Base-by-base conservation (phyloP, 129 eudicot species). In the Pseudognaphalium luteoalbum region DNA sequence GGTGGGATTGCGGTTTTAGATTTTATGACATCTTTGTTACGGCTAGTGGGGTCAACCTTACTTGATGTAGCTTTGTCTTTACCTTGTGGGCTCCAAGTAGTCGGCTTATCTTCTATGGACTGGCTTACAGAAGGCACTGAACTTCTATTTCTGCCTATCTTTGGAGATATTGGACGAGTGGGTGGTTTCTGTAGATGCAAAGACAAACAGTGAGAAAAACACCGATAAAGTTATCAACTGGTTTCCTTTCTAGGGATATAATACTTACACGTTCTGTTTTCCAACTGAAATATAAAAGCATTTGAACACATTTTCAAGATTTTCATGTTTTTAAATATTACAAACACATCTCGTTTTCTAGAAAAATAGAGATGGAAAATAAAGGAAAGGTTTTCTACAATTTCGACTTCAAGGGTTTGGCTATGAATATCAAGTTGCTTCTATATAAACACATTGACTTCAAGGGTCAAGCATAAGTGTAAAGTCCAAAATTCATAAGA, bases 111-210 rank as follows among this genome's bases (percentile, higher is more conserved):
- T 66, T 71, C 82, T 14, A 34, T 6, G 20, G 82, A 44, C 42
- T 65, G 56, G 82, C 50, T 67, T 66, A 68, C 70, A 5, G 78
- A 66, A 64, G 70, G 81, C 56, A 52, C 74, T 37, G 78, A 54
- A 69, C 77, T 76, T 77, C 77, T 81, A 25, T 61, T 76, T 81
- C 81, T 70, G 42, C 85, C 85, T 25, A 81, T 74, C 57, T 81
- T 81, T 12, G 85, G 85, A 63, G 85, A 76, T 72, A 76, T 81
- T 44, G 85, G 85, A 9, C 85, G 81, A 5, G 85, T 76, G 78
- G 42, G 0, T 74, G 75, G 75, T 15, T 41, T 80, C 83, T 80
- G 33, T 58, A 28, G 14, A 61, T 61, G 29, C 47, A 67, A 29
- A 63, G 12, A 1, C 35, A 39, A 17, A 29, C 47, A 11, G 34